Evolutionary conservation across 2,329 filamentous ascomycete species (phyloP), one percentile per base, ranked within the genome.

Genomic region (Cercospora citrullina): DNA sequence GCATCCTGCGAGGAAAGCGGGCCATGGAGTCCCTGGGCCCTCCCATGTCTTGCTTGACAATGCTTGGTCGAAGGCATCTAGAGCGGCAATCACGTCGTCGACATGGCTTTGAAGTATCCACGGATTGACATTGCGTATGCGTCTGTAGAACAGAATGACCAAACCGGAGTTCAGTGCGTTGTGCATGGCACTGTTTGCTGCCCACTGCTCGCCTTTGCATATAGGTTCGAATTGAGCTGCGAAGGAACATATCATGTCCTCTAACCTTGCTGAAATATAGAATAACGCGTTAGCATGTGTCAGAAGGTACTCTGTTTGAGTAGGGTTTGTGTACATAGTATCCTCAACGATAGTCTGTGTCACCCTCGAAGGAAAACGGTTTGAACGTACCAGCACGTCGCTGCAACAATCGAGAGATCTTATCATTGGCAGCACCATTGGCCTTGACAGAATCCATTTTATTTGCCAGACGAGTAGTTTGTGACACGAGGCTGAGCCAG

Each of bases 401-500:
- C 7, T 61, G 58, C 16, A 68, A 51, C 6, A 61, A 14, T 16
- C 31, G 23, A 16, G 30, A 33, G 2, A 67, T 28, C 10, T 36
- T 30, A 12, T 23, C 21, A n/a, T 67, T 60, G 12, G 58, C 8
- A 12, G 26, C n/a, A n/a, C 55, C 39, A 39, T 23, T 63, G 16
- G 36, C 59, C 42, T 66, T 66, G 23, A 63, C 42, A 3, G 58
- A 60, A 42, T 60, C 60, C 39, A 66, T 62, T 33, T 62, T 57
- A 36, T 67, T 82, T 14, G 81, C 81, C 12, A 83, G 72, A 30
- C 81, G 74, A 1, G 80, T 82, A 1, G 81, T 81, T 65, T 82
- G 81, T 0, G 81, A 83, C 14, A 83, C 74, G 3, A 82, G 74
- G 36, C 79, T 81, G 2, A 83, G 75, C 80, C 81, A 82, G 14